Base-by-base conservation (phyloP, 345 rosid genomes). In the Carallia pectinifolia region DNA sequence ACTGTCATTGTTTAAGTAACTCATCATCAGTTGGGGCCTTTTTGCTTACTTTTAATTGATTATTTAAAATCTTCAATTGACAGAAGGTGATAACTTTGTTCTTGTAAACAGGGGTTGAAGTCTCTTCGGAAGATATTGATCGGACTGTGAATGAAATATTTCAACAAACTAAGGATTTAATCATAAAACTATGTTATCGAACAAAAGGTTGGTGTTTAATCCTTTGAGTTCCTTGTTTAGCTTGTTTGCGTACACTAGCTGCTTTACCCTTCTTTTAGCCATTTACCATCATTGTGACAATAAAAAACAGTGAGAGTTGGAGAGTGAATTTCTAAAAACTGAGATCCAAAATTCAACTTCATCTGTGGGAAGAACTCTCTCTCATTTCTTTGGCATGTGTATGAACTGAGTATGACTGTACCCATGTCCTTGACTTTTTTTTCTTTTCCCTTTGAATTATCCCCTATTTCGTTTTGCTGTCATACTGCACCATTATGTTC, bases 161-260 rank as follows among this genome's bases (percentile, higher is more conserved):
- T 82, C 89, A 88, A 68, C 89, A 82, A 82, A 78, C 82, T 38
- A 84, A 83, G 83, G 77, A 64, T 38, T 76, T 78, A 4, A 89
- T 92, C 76, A 62, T 89, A 88, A 89, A 88, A 81, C 77, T 78
- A 61, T 93, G 92, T 4, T 96, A 89, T 64, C 82, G 93, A 71
- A 87, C 87, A 44, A 96, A 92, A 87, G 96, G 95, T 96, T 61
- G 58, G 89, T 76, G 30, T 74, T 67, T 64, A 55, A 58, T 72
- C 66, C 48, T 55, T 7, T n/a, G 33, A n/a, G 17, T 55, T 58
- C 2, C 69, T 31, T 72, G 48, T 34, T 29, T 3, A 50, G 13
- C 60, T 40, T n/a, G 4, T 39, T 48, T 18, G 48, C 56, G 2
- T 50, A 7, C n/a, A 3, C 8, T 13, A 17, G 48, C 63, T 16